Base-by-base conservation (phyloP, 2,329 filamentous ascomycete species). In the Arthrinium phaeospermum region DNA sequence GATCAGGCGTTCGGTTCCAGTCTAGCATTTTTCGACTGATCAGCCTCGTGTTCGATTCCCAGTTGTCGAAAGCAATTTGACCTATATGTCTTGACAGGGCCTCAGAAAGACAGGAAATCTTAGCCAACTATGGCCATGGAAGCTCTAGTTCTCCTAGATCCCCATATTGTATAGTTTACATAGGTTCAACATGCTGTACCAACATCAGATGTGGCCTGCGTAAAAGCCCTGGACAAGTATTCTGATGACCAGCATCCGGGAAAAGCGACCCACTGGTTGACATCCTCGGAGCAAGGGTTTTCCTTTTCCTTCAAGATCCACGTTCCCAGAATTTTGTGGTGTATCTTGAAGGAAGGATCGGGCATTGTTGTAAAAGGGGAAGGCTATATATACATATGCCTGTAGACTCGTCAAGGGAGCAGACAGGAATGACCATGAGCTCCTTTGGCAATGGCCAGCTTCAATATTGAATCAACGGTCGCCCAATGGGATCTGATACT, bases 1-100 rank as follows among this genome's bases (percentile, higher is more conserved):
- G 72, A 98, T 90, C 69, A 98, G 85, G 51, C 95, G 90, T 79
- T 98, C 95, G 0, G 89, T 89, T 1, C 91, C 95, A 0, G 95
- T 98, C 85, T 91, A 44, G 70, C 24, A 24, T 19, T 19, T 27
- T 1, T 51, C 7, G 34, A 61, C n/a, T 8, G 5, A 4, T 64
- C 57, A 64, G 57, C 19, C n/a, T 24, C 57, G 10, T 24, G 8
- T 14, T 8, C 13, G 2, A 37, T 37, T 13, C 13, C 53, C 19
- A 10, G 8, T 34, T 4, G 8, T 37, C 30, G 1, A n/a, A 12
- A n/a, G 24, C 2, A 30, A 53, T 1, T 16, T 12, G 24, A 3
- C 13, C 5, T 24, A 6, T 27, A 49, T 19, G 30, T 19, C 5
- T 37, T 61, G 27, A 19, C 22, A 22, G 0, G 6, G 2, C 0